Evolutionary conservation across 371 early-diverging fungal genomes (phyloP).

Genomic region (Mortierella sp.): DNA sequence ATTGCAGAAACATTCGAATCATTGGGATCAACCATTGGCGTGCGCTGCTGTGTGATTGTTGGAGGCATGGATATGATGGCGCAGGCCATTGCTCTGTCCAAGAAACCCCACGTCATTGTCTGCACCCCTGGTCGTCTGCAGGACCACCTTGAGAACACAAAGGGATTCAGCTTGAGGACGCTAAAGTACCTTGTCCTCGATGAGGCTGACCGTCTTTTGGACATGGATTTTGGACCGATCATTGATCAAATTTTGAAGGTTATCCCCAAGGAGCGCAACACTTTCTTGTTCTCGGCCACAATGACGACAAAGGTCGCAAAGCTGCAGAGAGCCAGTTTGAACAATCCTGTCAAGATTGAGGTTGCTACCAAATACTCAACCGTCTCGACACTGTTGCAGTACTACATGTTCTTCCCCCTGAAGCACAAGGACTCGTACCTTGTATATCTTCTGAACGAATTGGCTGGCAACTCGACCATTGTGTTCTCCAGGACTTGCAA

Average conservation of each 20-base stretch:
- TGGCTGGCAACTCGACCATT: slow-evolving; percentile 83
- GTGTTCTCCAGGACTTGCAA: slow-evolving; percentile 91
- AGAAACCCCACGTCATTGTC: slow-evolving; percentile 94
- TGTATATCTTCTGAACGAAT: slow-evolving; percentile 80
- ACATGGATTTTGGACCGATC: slow-evolving; percentile 86
- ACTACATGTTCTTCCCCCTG: slow-evolving; percentile 93
- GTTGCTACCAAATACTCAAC: too few species aligned
- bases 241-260: slow-evolving; percentile 81
- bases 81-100: slow-evolving; percentile 89
- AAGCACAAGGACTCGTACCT: slow-evolving; percentile 94
- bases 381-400: slow-evolving; percentile 89
- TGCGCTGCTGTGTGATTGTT: slow-evolving; percentile 91
- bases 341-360: too few species aligned
- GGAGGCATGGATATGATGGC: slow-evolving; percentile 96
- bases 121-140: slow-evolving; percentile 98
- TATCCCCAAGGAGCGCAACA: slow-evolving; percentile 88
- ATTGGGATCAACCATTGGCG: slow-evolving; percentile 89
- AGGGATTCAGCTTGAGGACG: slow-evolving; percentile 56
- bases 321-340: slow-evolving; percentile 73
- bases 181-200: slow-evolving; percentile 89
- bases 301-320: slow-evolving; percentile 81
- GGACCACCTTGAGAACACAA: slow-evolving; percentile 82
- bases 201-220: slow-evolving; percentile 97
- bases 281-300: slow-evolving; percentile 96
- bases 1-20: slow-evolving; percentile 96